Percentiles rank a stretch among this genome's conserved stretches.
Evolutionary conservation across 2,329 filamentous ascomycete genomes (phyloP).

Genomic region (Clonostachys solani): DNA sequence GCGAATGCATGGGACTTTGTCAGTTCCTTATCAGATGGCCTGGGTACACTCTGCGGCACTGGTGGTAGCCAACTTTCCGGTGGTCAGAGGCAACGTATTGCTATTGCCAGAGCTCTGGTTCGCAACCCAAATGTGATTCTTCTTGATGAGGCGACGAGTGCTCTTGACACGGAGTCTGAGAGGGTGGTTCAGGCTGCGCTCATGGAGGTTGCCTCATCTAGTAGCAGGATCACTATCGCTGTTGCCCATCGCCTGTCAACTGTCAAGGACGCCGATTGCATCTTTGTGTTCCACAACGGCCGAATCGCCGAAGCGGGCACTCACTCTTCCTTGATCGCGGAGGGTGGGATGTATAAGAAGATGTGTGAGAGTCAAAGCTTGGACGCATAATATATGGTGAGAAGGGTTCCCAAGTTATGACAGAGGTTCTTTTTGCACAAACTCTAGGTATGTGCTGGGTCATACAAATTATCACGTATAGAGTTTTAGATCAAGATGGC

Average conservation of each 20-base stretch:
- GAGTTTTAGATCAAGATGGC: too few species aligned
- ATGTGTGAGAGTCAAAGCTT: too few species aligned
- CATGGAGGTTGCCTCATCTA: conserved; percentile 29
- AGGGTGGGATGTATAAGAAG: too few species aligned
- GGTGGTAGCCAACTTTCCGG: conserved; percentile 67
- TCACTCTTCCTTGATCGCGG: conserved; percentile 26
- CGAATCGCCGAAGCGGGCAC: conserved; percentile 52
- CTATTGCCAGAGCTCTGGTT: conserved; percentile 68
- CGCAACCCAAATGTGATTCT: conserved; percentile 63
- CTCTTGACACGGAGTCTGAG: conserved; percentile 63
- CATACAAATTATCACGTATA: too few species aligned
- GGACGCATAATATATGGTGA: too few species aligned
- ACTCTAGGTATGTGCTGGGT: too few species aligned
- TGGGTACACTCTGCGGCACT: conserved; percentile 60
- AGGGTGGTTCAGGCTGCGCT: conserved; percentile 61
- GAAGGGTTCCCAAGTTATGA: too few species aligned
- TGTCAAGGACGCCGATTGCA: conserved; percentile 54
- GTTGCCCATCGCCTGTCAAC: conserved; percentile 59
- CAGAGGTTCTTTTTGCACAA: too few species aligned
- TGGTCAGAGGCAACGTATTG: conserved; percentile 68
- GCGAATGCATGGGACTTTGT: conserved; percentile 56
- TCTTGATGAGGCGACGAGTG: conserved; percentile 67
- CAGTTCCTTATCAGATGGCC: conserved; percentile 51
- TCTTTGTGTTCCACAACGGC: conserved; percentile 51
- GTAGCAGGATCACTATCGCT: conserved; percentile 50